Conservation (phyloP, 2,329 filamentous ascomycete species). For the Penicillium frequentans region DNA sequence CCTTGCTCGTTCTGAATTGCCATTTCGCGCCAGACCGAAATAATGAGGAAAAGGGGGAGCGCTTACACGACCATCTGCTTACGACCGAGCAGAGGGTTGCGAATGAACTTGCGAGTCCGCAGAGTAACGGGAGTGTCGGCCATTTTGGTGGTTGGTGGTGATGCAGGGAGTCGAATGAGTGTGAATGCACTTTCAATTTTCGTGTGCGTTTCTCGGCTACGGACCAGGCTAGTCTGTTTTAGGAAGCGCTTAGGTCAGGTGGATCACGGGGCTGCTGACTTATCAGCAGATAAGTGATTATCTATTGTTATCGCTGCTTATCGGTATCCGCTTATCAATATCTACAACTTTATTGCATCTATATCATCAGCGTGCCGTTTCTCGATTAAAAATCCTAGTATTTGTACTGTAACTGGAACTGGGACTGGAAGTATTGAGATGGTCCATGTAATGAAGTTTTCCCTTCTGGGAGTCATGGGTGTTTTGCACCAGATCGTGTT, state of each 20-base stretch:
- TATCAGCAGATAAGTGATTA: neutral
- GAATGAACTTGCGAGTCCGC: conserved; percentile 99
- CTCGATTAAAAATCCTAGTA: too few species aligned
- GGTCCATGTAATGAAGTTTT: too few species aligned
- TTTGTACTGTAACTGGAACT: too few species aligned
- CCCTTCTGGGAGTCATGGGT: too few species aligned
- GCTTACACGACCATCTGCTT: conserved; percentile 99
- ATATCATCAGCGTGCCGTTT: neutral
- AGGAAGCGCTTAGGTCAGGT: conserved; percentile 15
- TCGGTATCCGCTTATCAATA: neutral
- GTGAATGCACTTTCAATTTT: conserved; percentile 41
- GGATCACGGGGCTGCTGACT: conserved; percentile 4
- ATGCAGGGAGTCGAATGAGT: conserved; percentile 20
- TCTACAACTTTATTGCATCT: neutral
- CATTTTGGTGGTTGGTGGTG: conserved; percentile 62
- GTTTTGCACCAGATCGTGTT: too few species aligned
- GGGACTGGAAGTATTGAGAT: too few species aligned
- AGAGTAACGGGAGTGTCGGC: conserved; percentile 77
- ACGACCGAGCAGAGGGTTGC: conserved; percentile 97
- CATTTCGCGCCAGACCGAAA: conserved; percentile 9
- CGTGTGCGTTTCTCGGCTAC: conserved; percentile 45
- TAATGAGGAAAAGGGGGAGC: conserved; percentile 13
- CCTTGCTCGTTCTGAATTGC: neutral
- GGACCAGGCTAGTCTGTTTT: conserved; percentile 31
- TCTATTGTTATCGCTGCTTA: neutral